phyloP scores from a whole-genome alignment of 345 rosid genomes.

The Populus davidiana region DNA sequence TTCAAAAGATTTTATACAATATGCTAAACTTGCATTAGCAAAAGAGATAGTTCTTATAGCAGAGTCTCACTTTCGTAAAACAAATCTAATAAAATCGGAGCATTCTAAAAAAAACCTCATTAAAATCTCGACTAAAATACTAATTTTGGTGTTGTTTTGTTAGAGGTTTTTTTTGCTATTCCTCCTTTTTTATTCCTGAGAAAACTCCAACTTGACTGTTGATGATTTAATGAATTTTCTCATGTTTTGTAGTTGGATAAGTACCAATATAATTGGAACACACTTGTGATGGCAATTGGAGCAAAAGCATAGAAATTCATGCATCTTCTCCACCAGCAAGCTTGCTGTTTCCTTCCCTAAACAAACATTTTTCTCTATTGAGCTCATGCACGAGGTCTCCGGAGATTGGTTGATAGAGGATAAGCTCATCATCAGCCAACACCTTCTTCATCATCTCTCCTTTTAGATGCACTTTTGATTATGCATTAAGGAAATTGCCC shows the following conservation, averaged over 20 bases:
- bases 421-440: constrained; percentile 22
- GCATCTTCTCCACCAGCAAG: not conserved
- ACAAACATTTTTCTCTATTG: not conserved
- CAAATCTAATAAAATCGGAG: too few relatives aligned
- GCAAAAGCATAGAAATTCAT: not conserved
- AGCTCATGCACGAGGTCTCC: not conserved
- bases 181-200: too few relatives aligned
- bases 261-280: not conserved
- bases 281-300: not conserved
- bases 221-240: not conserved
- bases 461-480: constrained; percentile 16
- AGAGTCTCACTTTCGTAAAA: too few relatives aligned
- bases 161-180: too few relatives aligned
- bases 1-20: too few relatives aligned
- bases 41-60: too few relatives aligned
- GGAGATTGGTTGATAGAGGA: constrained; percentile 23
- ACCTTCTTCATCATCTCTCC: constrained; percentile 20
- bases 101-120: too few relatives aligned
- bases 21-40: too few relatives aligned
- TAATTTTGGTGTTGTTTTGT: too few relatives aligned
- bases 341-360: not conserved
- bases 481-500: not conserved
- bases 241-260: not conserved
- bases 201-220: too few relatives aligned
- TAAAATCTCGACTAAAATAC: too few relatives aligned